These are phyloP conservation scores for Neurospora discreta DNA, from an alignment of 495 filamentous ascomycete species.

Conservation along the genomic window DNA sequence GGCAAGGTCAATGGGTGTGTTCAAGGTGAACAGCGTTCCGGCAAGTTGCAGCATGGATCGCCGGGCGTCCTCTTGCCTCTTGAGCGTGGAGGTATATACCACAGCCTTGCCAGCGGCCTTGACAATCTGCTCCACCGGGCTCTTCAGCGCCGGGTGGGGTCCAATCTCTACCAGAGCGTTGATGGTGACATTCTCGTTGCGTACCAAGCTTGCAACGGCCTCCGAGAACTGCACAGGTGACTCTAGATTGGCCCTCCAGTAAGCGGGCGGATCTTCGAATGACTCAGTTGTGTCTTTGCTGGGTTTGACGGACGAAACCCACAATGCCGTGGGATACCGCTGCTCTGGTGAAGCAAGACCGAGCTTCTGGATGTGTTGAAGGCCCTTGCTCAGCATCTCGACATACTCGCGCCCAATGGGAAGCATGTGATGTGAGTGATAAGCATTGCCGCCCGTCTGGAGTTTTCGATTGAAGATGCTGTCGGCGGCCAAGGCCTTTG, in stretches of 20 bases:
- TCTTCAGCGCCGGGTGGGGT: slow-evolving; percentile 42
- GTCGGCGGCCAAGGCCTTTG: slow-evolving; percentile 16
- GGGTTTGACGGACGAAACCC: no score
- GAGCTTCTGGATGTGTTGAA: slow-evolving; percentile 13
- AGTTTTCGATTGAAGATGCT: slow-evolving; percentile 29
- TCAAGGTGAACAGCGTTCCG: slow-evolving; percentile 23
- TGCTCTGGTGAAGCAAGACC: slow-evolving; percentile 15
- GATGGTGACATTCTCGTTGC: no score
- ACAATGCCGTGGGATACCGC: slow-evolving; percentile 8
- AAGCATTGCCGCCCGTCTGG: slow-evolving; percentile 32
- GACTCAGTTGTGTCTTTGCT: no score
- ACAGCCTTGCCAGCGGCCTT: slow-evolving; percentile 10
- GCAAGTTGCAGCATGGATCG: slow-evolving; percentile 22
- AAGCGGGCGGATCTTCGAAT: slow-evolving; percentile 10
- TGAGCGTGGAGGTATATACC: slow-evolving; percentile 25
- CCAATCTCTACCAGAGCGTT: slow-evolving; percentile 38
- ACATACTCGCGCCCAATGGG: slow-evolving; percentile 22
- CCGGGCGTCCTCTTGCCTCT: slow-evolving; percentile 23
- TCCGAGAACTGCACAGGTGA: slow-evolving; percentile 34
- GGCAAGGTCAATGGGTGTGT: background rate
- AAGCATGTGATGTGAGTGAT: slow-evolving; percentile 44
- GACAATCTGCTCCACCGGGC: slow-evolving; percentile 32
- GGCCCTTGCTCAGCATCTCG: slow-evolving; percentile 10
- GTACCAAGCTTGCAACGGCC: slow-evolving; percentile 15
- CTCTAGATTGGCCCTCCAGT: slow-evolving; percentile 39